phyloP scores from a whole-genome alignment of 768 basidiomycete species.

The Boletales sp. region DNA sequence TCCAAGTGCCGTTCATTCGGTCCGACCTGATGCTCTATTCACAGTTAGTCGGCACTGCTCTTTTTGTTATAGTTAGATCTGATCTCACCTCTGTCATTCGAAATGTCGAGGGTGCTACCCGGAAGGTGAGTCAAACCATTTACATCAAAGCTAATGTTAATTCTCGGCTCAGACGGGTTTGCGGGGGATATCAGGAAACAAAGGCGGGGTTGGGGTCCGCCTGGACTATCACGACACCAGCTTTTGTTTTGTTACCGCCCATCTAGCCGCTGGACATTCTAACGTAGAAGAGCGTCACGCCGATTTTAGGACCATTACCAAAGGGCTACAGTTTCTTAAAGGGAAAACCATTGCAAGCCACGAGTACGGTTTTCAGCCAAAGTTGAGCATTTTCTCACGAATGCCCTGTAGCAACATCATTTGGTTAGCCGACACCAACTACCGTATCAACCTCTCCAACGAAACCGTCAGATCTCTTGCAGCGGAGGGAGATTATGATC shows the following conservation, averaged over 20 bases:
- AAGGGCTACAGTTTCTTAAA: constrained; percentile 81
- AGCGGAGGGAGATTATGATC: constrained; percentile 61
- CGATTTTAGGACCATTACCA: constrained; percentile 85
- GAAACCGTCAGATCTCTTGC: constrained; percentile 70
- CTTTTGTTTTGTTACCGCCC: constrained; percentile 94
- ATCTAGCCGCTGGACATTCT: constrained; percentile 92
- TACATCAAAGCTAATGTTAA: neutral
- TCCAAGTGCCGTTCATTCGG: neutral
- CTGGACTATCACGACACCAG: constrained; percentile 88
- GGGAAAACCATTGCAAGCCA: constrained; percentile 89
- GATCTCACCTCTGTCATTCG: constrained; percentile 76
- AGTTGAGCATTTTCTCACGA: constrained; percentile 5
- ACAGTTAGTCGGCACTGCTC: constrained; percentile 91
- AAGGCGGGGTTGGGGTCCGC: constrained; percentile 93
- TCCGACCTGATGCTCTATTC: constrained; percentile 2
- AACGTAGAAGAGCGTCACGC: constrained; percentile 89
- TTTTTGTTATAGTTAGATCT: constrained; percentile 79
- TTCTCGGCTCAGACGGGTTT: constrained; percentile 63
- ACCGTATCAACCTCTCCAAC: constrained; percentile 87
- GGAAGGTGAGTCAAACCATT: constrained; percentile 59
- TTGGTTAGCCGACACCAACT: constrained; percentile 96
- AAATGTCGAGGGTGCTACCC: constrained; percentile 87
- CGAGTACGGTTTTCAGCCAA: constrained; percentile 55
- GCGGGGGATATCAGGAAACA: constrained; percentile 94
- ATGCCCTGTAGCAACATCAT: constrained; percentile 71